Conservation (phyloP, 352 stramenopile genomes). For the Peronosclerospora sorghi region DNA sequence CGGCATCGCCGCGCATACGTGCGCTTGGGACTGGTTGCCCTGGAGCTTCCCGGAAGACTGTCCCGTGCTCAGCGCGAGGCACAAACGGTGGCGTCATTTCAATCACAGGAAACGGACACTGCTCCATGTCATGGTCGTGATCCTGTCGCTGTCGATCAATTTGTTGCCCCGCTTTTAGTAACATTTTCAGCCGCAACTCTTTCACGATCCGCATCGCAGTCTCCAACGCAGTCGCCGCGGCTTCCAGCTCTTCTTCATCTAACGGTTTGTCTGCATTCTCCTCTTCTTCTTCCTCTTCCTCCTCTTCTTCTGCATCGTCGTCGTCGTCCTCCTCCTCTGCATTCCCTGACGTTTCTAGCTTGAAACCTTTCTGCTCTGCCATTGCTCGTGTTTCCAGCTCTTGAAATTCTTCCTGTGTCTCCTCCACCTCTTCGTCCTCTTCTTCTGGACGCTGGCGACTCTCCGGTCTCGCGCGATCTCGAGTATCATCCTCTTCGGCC, state of each 20-base stretch:
- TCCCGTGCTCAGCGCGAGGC: constrained; percentile 2
- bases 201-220: constrained; percentile 44
- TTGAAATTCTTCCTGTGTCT: constrained; percentile 21
- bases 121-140: neutral
- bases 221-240: constrained; percentile 37
- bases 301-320: constrained; percentile 24
- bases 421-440: constrained; percentile 22
- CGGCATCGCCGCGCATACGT: constrained; percentile 15
- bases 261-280: constrained; percentile 18
- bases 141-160: constrained; percentile 27
- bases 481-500: constrained; percentile 3
- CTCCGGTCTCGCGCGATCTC: neutral
- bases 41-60: constrained; percentile 3
- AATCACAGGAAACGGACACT: constrained; percentile 5
- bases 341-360: neutral
- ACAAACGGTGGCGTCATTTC: constrained; percentile 1
- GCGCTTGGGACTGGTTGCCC: constrained; percentile 38
- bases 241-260: constrained; percentile 34
- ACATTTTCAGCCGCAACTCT: constrained; percentile 41
- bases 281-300: constrained; percentile 26
- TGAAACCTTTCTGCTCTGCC: neutral
- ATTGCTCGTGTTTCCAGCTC: constrained; percentile 9
- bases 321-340: constrained; percentile 33
- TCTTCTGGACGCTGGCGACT: constrained; percentile 5
- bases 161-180: constrained; percentile 35